phyloP scores from a whole-genome alignment of 2,329 filamentous ascomycete species.

The Hypoxylon sp. region DNA sequence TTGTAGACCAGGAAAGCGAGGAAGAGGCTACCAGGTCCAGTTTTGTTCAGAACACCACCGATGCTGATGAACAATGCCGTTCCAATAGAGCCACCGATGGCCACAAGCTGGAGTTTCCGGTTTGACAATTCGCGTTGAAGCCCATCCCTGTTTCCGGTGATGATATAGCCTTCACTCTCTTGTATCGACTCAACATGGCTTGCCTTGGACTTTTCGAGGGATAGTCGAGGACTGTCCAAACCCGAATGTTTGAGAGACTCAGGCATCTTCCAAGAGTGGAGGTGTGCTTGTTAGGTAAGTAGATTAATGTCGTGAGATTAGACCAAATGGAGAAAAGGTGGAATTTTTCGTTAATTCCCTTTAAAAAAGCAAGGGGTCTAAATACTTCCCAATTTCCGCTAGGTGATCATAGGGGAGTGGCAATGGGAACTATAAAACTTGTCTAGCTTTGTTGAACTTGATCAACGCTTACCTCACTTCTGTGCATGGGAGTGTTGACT shows the following conservation, averaged over 20 bases:
- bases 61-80: constrained; percentile 50
- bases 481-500: neutral
- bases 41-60: constrained; percentile 54
- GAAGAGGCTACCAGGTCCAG: constrained; percentile 55
- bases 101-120: constrained; percentile 34
- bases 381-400: neutral
- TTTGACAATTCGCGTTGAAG: constrained; percentile 27
- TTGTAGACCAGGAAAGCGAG: constrained; percentile 51
- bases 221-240: neutral
- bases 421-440: no score
- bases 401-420: neutral
- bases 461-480: constrained; percentile 1
- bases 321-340: neutral
- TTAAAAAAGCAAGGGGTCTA: neutral
- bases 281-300: no score
- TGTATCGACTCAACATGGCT: constrained; percentile 1
- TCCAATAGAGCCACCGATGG: constrained; percentile 36
- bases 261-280: constrained; percentile 3
- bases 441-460: neutral
- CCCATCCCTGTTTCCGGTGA: constrained; percentile 5
- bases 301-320: neutral
- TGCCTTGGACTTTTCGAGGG: constrained; percentile 1
- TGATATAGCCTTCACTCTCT: neutral
- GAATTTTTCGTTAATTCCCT: no score
- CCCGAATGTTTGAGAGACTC: neutral